Conservation (phyloP, 257 asterid genomes). For the Solanum arcanum region DNA sequence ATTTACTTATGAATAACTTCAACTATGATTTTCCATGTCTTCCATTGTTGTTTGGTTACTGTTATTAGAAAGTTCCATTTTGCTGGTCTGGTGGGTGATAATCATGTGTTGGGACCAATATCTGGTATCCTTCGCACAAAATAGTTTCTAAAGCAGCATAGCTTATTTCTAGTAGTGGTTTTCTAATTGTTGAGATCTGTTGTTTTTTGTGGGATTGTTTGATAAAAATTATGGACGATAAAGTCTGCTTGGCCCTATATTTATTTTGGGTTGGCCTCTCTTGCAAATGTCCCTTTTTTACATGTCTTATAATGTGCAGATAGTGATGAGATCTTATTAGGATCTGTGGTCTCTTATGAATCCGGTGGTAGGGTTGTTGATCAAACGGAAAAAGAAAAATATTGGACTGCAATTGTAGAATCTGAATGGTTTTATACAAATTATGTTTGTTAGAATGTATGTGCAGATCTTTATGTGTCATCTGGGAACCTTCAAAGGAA, state of each 20-base stretch:
- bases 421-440: not conserved
- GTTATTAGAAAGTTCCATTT: not conserved
- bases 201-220: not conserved
- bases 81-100: not conserved
- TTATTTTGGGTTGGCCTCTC: not conserved
- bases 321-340: not conserved
- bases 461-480: not conserved
- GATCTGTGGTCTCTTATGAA: not conserved
- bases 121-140: not conserved
- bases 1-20: not conserved
- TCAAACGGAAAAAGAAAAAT: not conserved
- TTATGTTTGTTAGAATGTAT: not conserved
- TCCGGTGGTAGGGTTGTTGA: not conserved
- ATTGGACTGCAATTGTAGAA: not conserved
- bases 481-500: not conserved
- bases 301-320: not conserved
- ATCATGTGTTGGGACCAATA: not conserved
- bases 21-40: not conserved
- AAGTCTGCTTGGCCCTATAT: not conserved
- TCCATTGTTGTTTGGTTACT: not conserved
- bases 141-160: not conserved
- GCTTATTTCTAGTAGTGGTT: not conserved
- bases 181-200: not conserved
- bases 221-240: not conserved
- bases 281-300: not conserved